Evolutionary conservation across 2,329 filamentous ascomycete species (phyloP).

Genomic region (Thyridium curvatum): DNA sequence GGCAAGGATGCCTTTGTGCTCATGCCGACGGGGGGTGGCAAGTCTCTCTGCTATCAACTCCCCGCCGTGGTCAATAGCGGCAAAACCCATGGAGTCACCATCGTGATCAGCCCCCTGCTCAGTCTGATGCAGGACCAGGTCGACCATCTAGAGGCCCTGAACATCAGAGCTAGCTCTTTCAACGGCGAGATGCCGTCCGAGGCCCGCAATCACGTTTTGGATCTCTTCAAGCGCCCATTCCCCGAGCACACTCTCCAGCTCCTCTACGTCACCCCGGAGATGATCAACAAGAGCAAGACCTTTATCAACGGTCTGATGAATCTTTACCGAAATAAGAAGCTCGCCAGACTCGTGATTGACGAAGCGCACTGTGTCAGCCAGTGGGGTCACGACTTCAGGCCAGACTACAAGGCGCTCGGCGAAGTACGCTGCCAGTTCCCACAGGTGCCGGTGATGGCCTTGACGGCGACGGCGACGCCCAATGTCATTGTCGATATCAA

Average conservation of each 20-base stretch:
- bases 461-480: conserved; percentile 91
- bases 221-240: conserved; percentile 51
- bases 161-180: conserved; percentile 74
- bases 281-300: conserved; percentile 74
- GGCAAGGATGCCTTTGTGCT: conserved; percentile 91
- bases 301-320: conserved; percentile 61
- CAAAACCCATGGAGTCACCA: conserved; percentile 76
- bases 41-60: conserved; percentile 93
- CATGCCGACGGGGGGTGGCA: conserved; percentile 97
- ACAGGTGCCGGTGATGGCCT: conserved; percentile 82
- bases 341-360: conserved; percentile 91
- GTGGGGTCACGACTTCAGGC: conserved; percentile 97
- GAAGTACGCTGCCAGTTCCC: conserved; percentile 66
- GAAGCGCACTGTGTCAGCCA: conserved; percentile 99
- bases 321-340: conserved; percentile 63
- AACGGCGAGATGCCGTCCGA: conserved; percentile 67
- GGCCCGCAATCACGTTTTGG: conserved; percentile 61
- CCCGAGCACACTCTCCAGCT: conserved; percentile 77
- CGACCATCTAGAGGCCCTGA: conserved; percentile 65
- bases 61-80: conserved; percentile 80
- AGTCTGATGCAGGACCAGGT: conserved; percentile 99
- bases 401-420: conserved; percentile 86
- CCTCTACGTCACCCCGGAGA: conserved; percentile 94
- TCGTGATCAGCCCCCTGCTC: conserved; percentile 90
- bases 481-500: conserved; percentile 91